Conservation (phyloP, 169 alveolate species). For the Cryptosporidium viatorum region DNA sequence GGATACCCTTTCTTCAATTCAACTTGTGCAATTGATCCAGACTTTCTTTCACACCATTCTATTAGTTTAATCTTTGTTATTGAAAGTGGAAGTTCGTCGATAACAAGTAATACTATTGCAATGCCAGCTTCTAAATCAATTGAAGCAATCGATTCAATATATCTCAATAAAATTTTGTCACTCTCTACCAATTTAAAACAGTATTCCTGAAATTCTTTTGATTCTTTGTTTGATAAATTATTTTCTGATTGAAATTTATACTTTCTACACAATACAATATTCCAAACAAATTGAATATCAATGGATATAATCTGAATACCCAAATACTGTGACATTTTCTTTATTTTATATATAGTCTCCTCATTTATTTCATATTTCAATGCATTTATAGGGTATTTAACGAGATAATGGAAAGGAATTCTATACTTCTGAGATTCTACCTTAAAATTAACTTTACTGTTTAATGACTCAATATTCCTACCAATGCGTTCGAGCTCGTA, state of each 20-base stretch:
- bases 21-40: neutral
- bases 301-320: slow-evolving; percentile 7
- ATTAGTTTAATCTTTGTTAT: slow-evolving; percentile 26
- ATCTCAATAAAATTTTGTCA: slow-evolving; percentile 57
- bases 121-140: slow-evolving; percentile 56
- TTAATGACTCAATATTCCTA: neutral
- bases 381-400: slow-evolving; percentile 26
- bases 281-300: slow-evolving; percentile 72
- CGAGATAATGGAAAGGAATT: slow-evolving; percentile 64
- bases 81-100: slow-evolving; percentile 62
- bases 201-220: slow-evolving; percentile 1
- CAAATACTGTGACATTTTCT: slow-evolving; percentile 14
- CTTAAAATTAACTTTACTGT: neutral
- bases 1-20: slow-evolving; percentile 46
- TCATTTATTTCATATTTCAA: slow-evolving; percentile 57
- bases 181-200: slow-evolving; percentile 5
- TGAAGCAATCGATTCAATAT: slow-evolving; percentile 66
- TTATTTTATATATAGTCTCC: slow-evolving; percentile 43
- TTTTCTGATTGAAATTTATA: neutral
- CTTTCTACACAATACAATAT: slow-evolving; percentile 56
- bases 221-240: neutral
- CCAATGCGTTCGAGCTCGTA: neutral
- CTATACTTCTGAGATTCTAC: neutral
- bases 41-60: slow-evolving; percentile 63
- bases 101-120: slow-evolving; percentile 35